Conservation (phyloP, 2,329 filamentous ascomycete genomes). For the Orbilia brochopaga region DNA sequence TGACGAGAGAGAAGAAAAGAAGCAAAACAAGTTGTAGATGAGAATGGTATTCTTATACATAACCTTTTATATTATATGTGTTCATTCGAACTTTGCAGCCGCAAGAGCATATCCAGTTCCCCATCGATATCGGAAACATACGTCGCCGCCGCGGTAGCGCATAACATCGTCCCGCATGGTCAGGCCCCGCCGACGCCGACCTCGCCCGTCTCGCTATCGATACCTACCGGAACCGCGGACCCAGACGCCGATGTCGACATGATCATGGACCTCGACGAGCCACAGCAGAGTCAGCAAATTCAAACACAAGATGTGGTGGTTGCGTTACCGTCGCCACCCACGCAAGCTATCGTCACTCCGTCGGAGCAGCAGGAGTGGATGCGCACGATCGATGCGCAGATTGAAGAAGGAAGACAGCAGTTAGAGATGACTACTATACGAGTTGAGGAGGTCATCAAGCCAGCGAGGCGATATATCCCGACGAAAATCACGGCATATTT, state of each 20-base stretch:
- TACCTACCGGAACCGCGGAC: constrained; percentile 33
- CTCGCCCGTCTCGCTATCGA: constrained; percentile 24
- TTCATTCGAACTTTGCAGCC: constrained; percentile 25
- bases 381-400: constrained; percentile 47
- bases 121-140: constrained; percentile 36
- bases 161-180: constrained; percentile 22
- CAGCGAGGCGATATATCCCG: constrained; percentile 41
- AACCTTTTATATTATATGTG: constrained; percentile 24
- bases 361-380: constrained; percentile 46
- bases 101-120: constrained; percentile 51
- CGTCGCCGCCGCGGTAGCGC: constrained; percentile 15
- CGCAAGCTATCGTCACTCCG: constrained; percentile 29
- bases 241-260: constrained; percentile 41
- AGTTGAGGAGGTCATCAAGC: constrained; percentile 48
- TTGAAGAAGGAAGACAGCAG: constrained; percentile 39
- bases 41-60: constrained; percentile 50
- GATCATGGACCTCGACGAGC: constrained; percentile 41
- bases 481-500: constrained; percentile 49
- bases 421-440: constrained; percentile 40
- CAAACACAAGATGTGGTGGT: constrained; percentile 4
- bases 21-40: constrained; percentile 15
- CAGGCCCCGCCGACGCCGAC: constrained; percentile 28
- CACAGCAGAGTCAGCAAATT: constrained; percentile 11
- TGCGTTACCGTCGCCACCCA: not conserved
- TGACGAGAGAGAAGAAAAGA: not conserved